These are phyloP conservation scores for Porphyrellus cyaneotinctus DNA, from an alignment of 768 basidiomycete genomes.

Conservation along the genomic window DNA sequence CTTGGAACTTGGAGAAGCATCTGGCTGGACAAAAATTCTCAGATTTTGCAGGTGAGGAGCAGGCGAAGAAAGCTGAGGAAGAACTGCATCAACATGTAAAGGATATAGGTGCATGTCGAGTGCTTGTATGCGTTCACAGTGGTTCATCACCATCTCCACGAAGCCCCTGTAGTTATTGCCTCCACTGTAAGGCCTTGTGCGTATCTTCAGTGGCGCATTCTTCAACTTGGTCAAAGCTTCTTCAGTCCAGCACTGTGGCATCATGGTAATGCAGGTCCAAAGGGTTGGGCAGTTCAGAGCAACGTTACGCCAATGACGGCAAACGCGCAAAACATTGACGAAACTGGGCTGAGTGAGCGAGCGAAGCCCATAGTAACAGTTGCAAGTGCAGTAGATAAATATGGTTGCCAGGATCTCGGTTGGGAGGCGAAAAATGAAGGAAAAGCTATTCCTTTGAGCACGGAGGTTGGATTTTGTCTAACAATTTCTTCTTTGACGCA, in stretches of 20 bases:
- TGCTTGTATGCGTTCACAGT: no score
- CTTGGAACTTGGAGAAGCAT: background rate
- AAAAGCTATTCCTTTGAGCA: background rate
- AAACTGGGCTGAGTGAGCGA: background rate
- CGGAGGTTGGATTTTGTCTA: background rate
- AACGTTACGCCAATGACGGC: conserved; percentile 39
- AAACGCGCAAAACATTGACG: conserved; percentile 14
- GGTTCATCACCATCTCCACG: background rate
- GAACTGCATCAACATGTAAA: no score
- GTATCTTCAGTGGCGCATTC: conserved; percentile 26
- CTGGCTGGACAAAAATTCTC: background rate
- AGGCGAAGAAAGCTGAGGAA: no score
- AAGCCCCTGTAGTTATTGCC: background rate
- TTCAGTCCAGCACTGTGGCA: conserved; percentile 32
- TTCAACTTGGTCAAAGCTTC: conserved; percentile 43
- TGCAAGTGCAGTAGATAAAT: conserved; percentile 7
- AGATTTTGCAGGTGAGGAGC: background rate
- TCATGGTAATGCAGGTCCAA: conserved; percentile 35
- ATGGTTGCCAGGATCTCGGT: conserved; percentile 2
- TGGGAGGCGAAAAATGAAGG: background rate
- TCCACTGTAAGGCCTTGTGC: background rate
- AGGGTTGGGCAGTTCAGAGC: conserved; percentile 38
- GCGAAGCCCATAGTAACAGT: background rate
- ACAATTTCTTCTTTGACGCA: no score
- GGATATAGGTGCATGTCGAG: no score